Conservation (phyloP, 257 asterid genomes). For the Fraxinus excelsior region DNA sequence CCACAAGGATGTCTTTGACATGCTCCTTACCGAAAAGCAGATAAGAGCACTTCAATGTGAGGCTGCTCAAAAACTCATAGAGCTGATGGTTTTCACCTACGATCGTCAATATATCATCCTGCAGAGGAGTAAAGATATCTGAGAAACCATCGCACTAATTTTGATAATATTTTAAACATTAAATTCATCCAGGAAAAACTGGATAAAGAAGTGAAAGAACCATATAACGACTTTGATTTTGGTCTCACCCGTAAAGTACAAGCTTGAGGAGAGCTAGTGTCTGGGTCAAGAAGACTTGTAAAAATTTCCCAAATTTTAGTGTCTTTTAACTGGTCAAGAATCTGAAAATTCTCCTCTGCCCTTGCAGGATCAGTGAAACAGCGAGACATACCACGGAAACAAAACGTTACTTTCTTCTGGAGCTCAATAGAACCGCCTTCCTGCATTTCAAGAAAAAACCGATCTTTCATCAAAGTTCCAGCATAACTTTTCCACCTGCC, state of each 20-base stretch:
- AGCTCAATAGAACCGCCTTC: constrained; percentile 75
- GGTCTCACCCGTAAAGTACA: constrained; percentile 67
- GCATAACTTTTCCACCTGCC: constrained; percentile 6
- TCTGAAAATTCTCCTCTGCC: constrained; percentile 83
- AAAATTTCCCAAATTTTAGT: constrained; percentile 69
- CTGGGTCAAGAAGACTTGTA: constrained; percentile 69
- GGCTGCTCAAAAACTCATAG: constrained; percentile 70
- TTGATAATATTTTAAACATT: constrained; percentile 9
- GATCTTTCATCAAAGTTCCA: constrained; percentile 10
- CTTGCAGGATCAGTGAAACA: constrained; percentile 76
- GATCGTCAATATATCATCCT: constrained; percentile 73
- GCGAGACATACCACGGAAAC: constrained; percentile 88
- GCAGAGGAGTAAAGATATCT: constrained; percentile 31
- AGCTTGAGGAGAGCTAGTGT: constrained; percentile 57
- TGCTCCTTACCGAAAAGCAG: constrained; percentile 86
- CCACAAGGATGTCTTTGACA: constrained; percentile 72
- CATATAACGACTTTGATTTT: constrained; percentile 18
- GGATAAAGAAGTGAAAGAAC: constrained; percentile 11
- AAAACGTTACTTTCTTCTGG: constrained; percentile 66
- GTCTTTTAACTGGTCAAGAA: constrained; percentile 86
- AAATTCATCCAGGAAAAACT: constrained; percentile 11
- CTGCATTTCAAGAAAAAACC: constrained; percentile 46
- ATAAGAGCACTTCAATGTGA: constrained; percentile 85
- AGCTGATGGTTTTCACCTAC: constrained; percentile 80
- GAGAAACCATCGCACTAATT: constrained; percentile 30